A percentile compares a stretch with the other conserved stretches of the same genome.
Conservation (phyloP, 495 filamentous ascomycete genomes). For the Penicillium ucsense region DNA sequence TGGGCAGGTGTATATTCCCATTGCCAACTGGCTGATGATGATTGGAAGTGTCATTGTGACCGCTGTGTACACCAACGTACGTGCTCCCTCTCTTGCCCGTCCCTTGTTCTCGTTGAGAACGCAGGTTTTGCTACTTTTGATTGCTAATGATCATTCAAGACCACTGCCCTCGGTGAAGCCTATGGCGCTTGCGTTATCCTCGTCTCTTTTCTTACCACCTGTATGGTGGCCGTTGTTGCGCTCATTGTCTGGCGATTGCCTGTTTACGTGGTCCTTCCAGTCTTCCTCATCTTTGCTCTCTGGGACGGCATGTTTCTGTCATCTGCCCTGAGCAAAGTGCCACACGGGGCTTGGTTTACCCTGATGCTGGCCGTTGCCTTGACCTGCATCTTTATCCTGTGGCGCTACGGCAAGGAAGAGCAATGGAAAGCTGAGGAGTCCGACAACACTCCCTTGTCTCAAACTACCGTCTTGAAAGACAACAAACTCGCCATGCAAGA, state of each 20-base stretch:
- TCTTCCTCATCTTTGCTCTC: slow-evolving; percentile 51
- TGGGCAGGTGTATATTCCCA: slow-evolving; percentile 60
- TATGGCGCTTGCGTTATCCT: slow-evolving; percentile 60
- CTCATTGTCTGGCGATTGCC: slow-evolving; percentile 56
- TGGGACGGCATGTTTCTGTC: slow-evolving; percentile 59
- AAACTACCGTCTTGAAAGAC: slow-evolving; percentile 23
- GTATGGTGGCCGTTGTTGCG: slow-evolving; percentile 56
- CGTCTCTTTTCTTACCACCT: slow-evolving; percentile 63
- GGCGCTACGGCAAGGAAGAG: slow-evolving; percentile 63
- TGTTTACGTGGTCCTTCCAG: slow-evolving; percentile 42
- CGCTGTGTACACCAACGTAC: slow-evolving; percentile 56
- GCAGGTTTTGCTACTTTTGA: neutral
- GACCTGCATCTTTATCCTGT: slow-evolving; percentile 51
- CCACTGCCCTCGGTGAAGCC: slow-evolving; percentile 36
- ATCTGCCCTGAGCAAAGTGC: slow-evolving; percentile 56
- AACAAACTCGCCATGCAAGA: neutral
- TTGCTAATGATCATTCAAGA: too few species aligned
- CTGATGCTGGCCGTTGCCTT: slow-evolving; percentile 48
- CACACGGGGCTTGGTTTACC: slow-evolving; percentile 65
- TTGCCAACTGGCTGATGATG: slow-evolving; percentile 65
- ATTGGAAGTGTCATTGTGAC: slow-evolving; percentile 61
- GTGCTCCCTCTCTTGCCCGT: neutral
- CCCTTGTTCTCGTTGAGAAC: neutral
- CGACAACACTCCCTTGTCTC: slow-evolving; percentile 39
- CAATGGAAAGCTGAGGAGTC: slow-evolving; percentile 58